Evolutionary conservation across 169 alveolate species (phyloP).

Genomic region (Neospora caninum): DNA sequence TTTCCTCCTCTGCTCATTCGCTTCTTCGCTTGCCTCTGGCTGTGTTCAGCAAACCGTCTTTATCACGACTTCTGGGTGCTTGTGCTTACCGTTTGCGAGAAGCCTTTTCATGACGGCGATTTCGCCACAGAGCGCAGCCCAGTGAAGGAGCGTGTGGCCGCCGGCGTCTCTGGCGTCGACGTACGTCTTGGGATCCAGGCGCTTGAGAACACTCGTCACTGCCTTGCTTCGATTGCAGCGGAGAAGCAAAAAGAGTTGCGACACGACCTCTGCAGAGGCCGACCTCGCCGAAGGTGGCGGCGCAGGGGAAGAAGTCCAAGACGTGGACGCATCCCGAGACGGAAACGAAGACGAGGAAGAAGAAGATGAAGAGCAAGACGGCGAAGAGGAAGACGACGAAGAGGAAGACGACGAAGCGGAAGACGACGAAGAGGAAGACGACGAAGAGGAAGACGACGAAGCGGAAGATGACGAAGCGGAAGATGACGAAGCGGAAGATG

Average conservation of each 20-base stretch:
- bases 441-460: background rate
- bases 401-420: background rate
- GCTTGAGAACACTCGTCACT: background rate
- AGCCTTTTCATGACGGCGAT: conserved; percentile 16
- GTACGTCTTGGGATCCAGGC: background rate
- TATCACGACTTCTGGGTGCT: too few relatives aligned
- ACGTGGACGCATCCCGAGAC: too few relatives aligned
- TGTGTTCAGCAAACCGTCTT: too few relatives aligned
- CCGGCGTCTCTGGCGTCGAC: conserved; percentile 13
- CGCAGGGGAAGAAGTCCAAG: too few relatives aligned
- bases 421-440: background rate
- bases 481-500: background rate
- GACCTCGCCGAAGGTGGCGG: background rate
- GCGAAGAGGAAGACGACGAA: background rate
- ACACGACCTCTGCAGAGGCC: background rate
- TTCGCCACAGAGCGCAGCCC: conserved; percentile 57
- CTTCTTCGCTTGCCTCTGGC: too few relatives aligned
- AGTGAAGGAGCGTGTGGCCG: conserved; percentile 59
- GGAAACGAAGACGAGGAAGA: background rate
- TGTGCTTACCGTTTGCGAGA: background rate
- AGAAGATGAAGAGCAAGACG: background rate
- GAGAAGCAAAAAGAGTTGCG: conserved; percentile 47
- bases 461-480: background rate
- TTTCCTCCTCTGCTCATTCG: too few relatives aligned
- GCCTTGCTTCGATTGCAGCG: conserved; percentile 29